Base-by-base conservation (phyloP, 78 protist species). In the Chrysochromulina tobinii region DNA sequence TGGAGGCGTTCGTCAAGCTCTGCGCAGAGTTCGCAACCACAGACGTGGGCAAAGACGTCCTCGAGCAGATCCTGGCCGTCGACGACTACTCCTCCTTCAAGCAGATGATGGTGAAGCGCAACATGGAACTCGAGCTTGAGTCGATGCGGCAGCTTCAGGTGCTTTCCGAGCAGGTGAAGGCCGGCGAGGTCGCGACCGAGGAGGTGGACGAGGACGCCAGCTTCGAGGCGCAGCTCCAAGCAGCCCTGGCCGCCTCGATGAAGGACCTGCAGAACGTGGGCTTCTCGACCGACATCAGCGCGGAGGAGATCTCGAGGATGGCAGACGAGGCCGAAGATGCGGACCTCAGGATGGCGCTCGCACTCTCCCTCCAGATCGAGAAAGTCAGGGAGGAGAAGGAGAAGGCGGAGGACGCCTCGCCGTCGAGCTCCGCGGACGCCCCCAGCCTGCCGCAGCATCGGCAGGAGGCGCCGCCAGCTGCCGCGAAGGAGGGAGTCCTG, bases 61-160 rank as follows among this genome's bases (percentile, higher is more conserved):
- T 27, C 23, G 91, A 92, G 87, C 81, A 88, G 25, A 3, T 92
- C 53, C 61, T 92, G 14, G 79, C 91, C 57, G 25, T 92, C 68
- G 94, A 92, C 61, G 94, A 92, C 77, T 92, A 88, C 72, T 14
- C 23, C 64, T 8, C 89, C 54, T 92, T 92, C 91, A 66, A 89
- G 66, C 12, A 89, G 84, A 51, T 92, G 86, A 92, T 92, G 94
- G 91, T 38, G 25, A n/a, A 55, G 81, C 67, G 90, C 53, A 92
- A 92, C 87, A 9, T 72, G 25, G 92, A 87, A 51, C 87, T 92
- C 14, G 94, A 92, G 72, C 58, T 73, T 11, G 92, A 88, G 90
- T 84, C 88, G 48, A 1, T 92, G 87, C 1, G 51, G 48, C 53
- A 12, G 59, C 61, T 53, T 17, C 27, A 7, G 87, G 3, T 1